These are phyloP conservation scores for Tricholoma terreum DNA, from an alignment of 768 basidiomycete species.

Conservation along the genomic window DNA sequence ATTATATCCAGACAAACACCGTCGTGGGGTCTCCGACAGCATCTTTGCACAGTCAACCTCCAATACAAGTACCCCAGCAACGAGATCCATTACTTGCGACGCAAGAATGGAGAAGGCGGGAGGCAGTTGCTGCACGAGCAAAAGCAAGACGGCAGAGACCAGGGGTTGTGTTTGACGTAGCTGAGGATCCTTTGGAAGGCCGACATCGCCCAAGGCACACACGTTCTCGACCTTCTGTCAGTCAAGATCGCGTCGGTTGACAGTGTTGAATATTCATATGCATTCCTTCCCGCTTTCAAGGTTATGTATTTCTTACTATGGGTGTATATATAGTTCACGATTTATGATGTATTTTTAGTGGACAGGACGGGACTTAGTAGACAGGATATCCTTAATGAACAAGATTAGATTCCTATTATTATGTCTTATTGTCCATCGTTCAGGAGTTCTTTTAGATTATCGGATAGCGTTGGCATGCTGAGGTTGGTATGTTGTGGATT, in stretches of 20 bases:
- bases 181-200: conserved; percentile 49
- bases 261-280: background rate
- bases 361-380: background rate
- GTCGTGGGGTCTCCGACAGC: conserved; percentile 72
- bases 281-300: background rate
- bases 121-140: conserved; percentile 48
- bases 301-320: background rate
- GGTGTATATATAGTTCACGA: background rate
- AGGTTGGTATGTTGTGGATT: conserved; percentile 21
- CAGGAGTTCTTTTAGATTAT: conserved; percentile 60
- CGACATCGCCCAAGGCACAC: conserved; percentile 22
- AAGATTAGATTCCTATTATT: background rate
- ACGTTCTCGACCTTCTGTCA: conserved; percentile 7
- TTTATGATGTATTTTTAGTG: background rate
- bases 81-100: conserved; percentile 67
- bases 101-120: conserved; percentile 66
- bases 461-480: conserved; percentile 51
- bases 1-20: conserved; percentile 54
- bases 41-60: conserved; percentile 58
- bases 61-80: conserved; percentile 51
- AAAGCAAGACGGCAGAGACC: conserved; percentile 47
- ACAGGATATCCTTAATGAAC: background rate
- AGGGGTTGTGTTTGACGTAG: conserved; percentile 65
- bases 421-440: conserved; percentile 35
- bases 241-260: conserved; percentile 8